These are phyloP conservation scores for Pichia thaimueangensis DNA, from an alignment of 805 yeast species.

Conservation along the genomic window DNA sequence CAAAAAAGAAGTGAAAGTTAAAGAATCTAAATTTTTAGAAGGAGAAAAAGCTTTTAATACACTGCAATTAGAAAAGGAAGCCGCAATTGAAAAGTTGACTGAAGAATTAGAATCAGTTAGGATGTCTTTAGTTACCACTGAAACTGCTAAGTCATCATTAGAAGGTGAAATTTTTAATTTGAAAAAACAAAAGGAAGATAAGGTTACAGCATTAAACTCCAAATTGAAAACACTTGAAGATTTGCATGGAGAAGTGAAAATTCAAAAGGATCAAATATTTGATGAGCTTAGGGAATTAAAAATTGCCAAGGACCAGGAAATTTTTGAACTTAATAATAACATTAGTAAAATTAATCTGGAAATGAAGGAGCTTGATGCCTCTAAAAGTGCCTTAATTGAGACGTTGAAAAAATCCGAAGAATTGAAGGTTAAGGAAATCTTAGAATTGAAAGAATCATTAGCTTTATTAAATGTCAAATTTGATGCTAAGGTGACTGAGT, in stretches of 20 bases:
- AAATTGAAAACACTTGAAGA: background rate
- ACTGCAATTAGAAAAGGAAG: background rate
- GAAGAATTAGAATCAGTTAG: background rate
- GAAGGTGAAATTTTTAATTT: background rate
- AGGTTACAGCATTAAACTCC: background rate
- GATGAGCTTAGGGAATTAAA: background rate
- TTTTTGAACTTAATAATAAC: background rate
- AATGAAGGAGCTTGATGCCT: background rate
- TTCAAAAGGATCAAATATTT: background rate
- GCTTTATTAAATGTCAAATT: background rate
- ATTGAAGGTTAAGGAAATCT: background rate
- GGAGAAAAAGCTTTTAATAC: background rate
- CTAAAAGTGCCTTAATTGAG: background rate
- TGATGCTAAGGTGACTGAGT: background rate
- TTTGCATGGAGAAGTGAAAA: background rate
- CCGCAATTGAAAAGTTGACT: background rate
- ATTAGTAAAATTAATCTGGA: background rate
- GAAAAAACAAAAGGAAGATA: background rate
- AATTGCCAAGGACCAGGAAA: background rate
- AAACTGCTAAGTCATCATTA: background rate
- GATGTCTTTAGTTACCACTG: background rate
- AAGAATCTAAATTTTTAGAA: background rate
- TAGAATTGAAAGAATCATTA: background rate
- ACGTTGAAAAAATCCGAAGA: background rate
- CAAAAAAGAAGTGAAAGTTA: background rate